Evolutionary conservation across 75 land plant species (phyloP).

Genomic region (Larix kaempferi): DNA sequence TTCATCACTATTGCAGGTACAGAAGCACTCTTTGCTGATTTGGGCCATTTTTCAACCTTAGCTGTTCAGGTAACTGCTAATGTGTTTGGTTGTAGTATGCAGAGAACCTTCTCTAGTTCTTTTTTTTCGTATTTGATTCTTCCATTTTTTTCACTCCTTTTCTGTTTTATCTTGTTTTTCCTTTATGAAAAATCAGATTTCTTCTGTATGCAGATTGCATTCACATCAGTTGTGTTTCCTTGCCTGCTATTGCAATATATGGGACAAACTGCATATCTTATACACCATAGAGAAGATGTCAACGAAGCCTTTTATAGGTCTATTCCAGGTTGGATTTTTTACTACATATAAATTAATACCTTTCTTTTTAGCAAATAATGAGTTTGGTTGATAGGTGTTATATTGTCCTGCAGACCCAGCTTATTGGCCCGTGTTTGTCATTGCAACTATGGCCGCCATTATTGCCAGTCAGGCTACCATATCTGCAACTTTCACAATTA

Average conservation of each 20-base stretch:
- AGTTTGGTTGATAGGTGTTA: slow-evolving; percentile 2
- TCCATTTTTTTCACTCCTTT: not conserved
- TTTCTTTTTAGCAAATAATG: not conserved
- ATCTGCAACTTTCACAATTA: slow-evolving; percentile 25
- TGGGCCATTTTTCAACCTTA: slow-evolving; percentile 64
- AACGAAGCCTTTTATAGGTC: slow-evolving; percentile 21
- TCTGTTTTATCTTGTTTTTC: not conserved
- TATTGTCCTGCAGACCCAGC: slow-evolving; percentile 9
- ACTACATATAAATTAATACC: not conserved
- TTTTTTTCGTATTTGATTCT: not conserved
- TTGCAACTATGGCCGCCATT: slow-evolving; percentile 26
- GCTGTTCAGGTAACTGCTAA: slow-evolving; percentile 33
- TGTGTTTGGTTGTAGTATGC: not conserved
- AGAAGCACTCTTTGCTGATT: slow-evolving; percentile 79
- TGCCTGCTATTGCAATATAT: slow-evolving; percentile 17
- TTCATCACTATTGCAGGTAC: slow-evolving; percentile 46
- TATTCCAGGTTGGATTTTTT: slow-evolving; percentile 19
- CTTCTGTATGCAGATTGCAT: slow-evolving; percentile 30
- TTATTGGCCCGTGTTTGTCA: slow-evolving; percentile 34
- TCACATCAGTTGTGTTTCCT: slow-evolving; percentile 21
- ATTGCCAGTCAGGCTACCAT: slow-evolving; percentile 35
- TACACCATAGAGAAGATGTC: slow-evolving; percentile 12
- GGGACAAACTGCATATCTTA: slow-evolving; percentile 29
- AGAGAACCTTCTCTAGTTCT: not conserved
- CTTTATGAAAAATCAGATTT: slow-evolving; percentile 10